These are phyloP conservation scores for Bruguiera hainesii DNA, from an alignment of 441 rosid species.

Conservation along the genomic window DNA sequence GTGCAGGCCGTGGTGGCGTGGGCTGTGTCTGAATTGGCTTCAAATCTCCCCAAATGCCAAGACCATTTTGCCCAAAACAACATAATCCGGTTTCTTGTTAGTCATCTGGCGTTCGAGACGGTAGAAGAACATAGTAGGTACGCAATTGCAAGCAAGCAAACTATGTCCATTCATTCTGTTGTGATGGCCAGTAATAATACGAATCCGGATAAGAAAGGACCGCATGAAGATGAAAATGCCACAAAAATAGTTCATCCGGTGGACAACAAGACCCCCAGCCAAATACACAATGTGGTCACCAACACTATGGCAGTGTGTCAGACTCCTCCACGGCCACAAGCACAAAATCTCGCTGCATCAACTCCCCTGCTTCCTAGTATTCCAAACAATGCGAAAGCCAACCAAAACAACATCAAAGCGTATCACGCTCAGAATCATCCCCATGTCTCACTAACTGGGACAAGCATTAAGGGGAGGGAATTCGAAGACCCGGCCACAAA, in stretches of 20 bases:
- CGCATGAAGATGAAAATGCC: conserved; percentile 19
- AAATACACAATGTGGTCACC: conserved; percentile 59
- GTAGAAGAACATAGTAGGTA: conserved; percentile 86
- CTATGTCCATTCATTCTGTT: conserved; percentile 69
- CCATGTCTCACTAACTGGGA: conserved; percentile 42
- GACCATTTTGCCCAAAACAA: conserved; percentile 78
- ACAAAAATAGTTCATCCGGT: conserved; percentile 36
- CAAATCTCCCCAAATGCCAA: conserved; percentile 63
- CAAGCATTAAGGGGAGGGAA: conserved; percentile 67
- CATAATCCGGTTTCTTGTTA: conserved; percentile 66
- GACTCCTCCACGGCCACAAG: conserved; percentile 11
- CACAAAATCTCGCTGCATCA: conserved; percentile 16
- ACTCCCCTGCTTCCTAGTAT: conserved; percentile 20
- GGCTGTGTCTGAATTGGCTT: conserved; percentile 81
- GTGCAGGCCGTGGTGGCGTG: conserved; percentile 84
- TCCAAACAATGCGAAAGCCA: conserved; percentile 19
- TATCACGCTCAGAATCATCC: conserved; percentile 18
- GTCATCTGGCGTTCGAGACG: conserved; percentile 90
- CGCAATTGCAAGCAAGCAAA: conserved; percentile 55
- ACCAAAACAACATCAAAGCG: conserved; percentile 22
- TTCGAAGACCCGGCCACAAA: conserved; percentile 75
- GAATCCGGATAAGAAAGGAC: conserved; percentile 11
- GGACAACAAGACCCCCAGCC: conserved; percentile 38
- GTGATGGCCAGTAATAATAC: conserved; percentile 47
- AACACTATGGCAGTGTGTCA: conserved; percentile 54